Percentiles rank a stretch among this genome's conserved stretches.
phyloP scores from a whole-genome alignment of 2,329 filamentous ascomycete species.

The Pseudogymnoascus pannorum region DNA sequence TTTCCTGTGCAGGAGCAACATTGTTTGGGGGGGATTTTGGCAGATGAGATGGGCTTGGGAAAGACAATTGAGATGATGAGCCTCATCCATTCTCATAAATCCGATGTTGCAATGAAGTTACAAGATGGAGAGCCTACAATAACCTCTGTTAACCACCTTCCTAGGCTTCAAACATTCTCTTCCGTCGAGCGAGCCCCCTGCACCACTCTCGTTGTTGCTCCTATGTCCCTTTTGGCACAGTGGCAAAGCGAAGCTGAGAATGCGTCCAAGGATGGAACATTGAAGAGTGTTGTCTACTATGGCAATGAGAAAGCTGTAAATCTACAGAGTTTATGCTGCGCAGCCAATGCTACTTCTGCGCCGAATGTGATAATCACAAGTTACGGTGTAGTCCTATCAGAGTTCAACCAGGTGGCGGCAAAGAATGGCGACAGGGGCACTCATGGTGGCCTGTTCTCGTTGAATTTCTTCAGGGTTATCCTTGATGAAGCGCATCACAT shows the following conservation, averaged over 20 bases:
- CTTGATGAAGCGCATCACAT: constrained; percentile 93
- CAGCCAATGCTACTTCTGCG: constrained; percentile 63
- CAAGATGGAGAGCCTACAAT: constrained; percentile 23
- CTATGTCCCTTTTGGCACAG: constrained; percentile 92
- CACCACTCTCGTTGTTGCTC: constrained; percentile 91
- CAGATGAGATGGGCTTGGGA: constrained; percentile 95
- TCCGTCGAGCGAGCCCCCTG: constrained; percentile 64
- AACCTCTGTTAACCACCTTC: constrained; percentile 50
- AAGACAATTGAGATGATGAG: constrained; percentile 99
- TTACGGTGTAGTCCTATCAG: constrained; percentile 85
- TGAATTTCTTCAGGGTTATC: constrained; percentile 92
- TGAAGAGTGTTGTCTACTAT: constrained; percentile 87
- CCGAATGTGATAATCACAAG: constrained; percentile 92
- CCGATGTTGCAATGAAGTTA: constrained; percentile 40
- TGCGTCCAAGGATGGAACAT: constrained; percentile 73
- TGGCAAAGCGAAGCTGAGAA: constrained; percentile 95
- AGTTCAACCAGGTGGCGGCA: constrained; percentile 70
- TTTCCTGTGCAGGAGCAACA: constrained; percentile 93
- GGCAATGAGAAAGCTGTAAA: constrained; percentile 77
- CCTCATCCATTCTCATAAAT: constrained; percentile 76
- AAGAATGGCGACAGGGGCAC: constrained; percentile 57
- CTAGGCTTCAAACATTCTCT: constrained; percentile 52
- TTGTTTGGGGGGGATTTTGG: constrained; percentile 85
- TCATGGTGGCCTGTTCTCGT: constrained; percentile 73
- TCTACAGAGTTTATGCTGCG: constrained; percentile 70